These are phyloP conservation scores for Trichoderma aggressivum DNA, from an alignment of 2,329 filamentous ascomycete species.

Conservation along the genomic window DNA sequence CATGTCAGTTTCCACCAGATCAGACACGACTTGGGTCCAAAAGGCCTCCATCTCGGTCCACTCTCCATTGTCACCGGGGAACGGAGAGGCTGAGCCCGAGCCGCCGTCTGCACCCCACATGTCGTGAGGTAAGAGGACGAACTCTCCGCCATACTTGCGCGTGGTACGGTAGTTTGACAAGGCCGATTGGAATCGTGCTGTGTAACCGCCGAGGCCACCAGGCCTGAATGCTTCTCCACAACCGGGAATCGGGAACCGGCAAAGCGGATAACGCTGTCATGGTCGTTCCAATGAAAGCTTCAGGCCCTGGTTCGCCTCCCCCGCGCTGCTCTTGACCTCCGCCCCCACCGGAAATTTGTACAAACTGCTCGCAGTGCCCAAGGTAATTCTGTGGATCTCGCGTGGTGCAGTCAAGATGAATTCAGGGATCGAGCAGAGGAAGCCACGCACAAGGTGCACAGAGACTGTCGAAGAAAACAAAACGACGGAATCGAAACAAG, in stretches of 20 bases:
- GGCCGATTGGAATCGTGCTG: background rate
- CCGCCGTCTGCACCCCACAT: background rate
- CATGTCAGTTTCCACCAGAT: background rate
- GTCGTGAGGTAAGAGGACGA: background rate
- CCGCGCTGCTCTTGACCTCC: background rate
- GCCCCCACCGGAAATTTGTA: background rate
- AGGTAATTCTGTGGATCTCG: background rate
- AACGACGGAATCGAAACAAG: background rate
- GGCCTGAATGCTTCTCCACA: background rate
- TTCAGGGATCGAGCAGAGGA: background rate
- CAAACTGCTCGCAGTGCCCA: background rate
- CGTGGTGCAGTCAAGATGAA: background rate
- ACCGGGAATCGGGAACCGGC: background rate
- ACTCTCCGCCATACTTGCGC: background rate
- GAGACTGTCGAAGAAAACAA: background rate
- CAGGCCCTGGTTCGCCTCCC: background rate
- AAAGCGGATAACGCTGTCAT: background rate
- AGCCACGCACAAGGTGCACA: background rate
- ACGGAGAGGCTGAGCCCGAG: background rate
- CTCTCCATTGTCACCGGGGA: background rate
- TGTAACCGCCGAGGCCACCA: background rate
- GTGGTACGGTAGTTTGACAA: background rate
- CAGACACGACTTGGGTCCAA: background rate
- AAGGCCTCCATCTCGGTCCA: background rate
- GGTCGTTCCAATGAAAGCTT: no score